Conservation (phyloP, 2,329 filamentous ascomycete genomes). For the Pestalotiopsis sp. region DNA sequence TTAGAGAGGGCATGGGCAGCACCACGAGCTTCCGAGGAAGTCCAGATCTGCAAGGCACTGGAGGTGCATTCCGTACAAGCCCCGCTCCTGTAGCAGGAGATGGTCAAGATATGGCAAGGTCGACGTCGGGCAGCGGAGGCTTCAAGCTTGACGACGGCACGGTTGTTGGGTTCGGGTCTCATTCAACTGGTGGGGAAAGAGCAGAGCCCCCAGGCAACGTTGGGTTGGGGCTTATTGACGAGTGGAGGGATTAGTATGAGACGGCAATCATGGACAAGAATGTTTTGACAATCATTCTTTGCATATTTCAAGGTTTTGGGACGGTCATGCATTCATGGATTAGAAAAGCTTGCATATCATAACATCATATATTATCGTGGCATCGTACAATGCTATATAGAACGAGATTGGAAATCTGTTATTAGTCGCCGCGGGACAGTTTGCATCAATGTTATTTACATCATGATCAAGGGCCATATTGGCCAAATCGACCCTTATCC, state of each 20-base stretch:
- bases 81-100: background rate
- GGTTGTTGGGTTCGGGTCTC: slow-evolving; percentile 30
- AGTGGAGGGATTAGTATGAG: background rate
- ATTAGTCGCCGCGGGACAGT: no score
- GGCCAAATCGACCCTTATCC: background rate
- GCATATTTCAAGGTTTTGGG: background rate
- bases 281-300: background rate
- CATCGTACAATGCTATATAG: background rate
- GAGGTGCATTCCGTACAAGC: background rate
- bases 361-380: background rate
- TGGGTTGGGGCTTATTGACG: slow-evolving; percentile 7
- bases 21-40: background rate
- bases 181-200: background rate
- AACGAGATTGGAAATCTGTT: no score
- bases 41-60: slow-evolving; percentile 9
- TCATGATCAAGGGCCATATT: no score
- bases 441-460: no score
- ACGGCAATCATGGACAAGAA: background rate
- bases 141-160: slow-evolving; percentile 28
- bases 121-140: slow-evolving; percentile 26
- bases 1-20: background rate
- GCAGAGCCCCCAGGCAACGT: background rate
- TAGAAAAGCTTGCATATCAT: slow-evolving; percentile 1
- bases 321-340: background rate
- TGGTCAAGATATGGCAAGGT: slow-evolving; percentile 26